phyloP scores from a whole-genome alignment of 805 yeast genomes.

The Spathaspora arborariae region DNA sequence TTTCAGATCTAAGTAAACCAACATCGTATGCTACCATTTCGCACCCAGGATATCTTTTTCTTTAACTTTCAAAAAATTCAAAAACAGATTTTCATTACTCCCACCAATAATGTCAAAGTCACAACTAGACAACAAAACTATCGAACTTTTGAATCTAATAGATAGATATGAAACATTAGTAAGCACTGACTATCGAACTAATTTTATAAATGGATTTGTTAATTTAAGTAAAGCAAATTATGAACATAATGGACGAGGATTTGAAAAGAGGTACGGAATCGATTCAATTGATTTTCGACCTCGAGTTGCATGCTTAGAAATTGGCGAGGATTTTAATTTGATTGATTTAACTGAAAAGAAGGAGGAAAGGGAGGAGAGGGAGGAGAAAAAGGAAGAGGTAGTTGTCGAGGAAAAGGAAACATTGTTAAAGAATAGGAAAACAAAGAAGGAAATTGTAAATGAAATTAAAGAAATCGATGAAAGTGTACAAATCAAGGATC shows the following conservation, averaged over 20 bases:
- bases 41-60: not conserved
- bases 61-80: not conserved
- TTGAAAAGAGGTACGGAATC: constrained; percentile 30
- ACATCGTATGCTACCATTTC: no score
- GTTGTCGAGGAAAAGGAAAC: constrained; percentile 9
- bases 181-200: constrained; percentile 13
- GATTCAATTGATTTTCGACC: constrained; percentile 40
- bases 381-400: constrained; percentile 3
- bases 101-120: not conserved
- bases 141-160: constrained; percentile 25
- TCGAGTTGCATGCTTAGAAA: constrained; percentile 21
- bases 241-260: constrained; percentile 12
- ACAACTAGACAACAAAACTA: constrained; percentile 13
- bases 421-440: not conserved
- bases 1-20: no score
- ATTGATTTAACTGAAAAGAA: constrained; percentile 8
- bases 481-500: constrained; percentile 21
- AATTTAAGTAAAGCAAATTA: constrained; percentile 46
- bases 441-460: not conserved
- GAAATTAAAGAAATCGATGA: not conserved
- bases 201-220: constrained; percentile 33
- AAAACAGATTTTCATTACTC: not conserved
- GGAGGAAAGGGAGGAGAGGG: constrained; percentile 1
- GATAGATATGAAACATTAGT: constrained; percentile 29
- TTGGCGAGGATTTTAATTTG: constrained; percentile 8